Evolutionary conservation across 2,329 filamentous ascomycete genomes (phyloP).

Genomic region (Penicillium sp.): DNA sequence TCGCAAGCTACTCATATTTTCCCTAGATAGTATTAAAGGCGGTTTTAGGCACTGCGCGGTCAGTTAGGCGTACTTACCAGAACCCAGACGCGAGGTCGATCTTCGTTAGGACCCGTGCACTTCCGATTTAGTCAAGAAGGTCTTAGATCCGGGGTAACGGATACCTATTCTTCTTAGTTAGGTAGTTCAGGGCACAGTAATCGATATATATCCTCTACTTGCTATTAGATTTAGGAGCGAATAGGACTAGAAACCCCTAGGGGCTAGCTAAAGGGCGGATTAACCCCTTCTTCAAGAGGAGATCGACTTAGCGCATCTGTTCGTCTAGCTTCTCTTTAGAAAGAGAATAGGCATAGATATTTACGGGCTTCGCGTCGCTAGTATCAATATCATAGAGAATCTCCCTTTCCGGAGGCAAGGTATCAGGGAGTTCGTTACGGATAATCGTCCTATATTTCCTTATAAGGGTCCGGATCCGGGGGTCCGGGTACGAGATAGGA

Average conservation of each 20-base stretch:
- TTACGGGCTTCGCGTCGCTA: no score
- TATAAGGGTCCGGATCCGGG: no score
- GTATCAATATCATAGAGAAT: no score
- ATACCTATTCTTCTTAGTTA: neutral
- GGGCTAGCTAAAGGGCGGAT: neutral
- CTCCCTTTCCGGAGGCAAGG: no score
- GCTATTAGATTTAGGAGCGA: neutral
- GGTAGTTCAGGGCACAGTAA: neutral
- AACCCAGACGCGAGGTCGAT: neutral
- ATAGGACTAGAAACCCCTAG: neutral
- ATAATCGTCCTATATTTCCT: no score
- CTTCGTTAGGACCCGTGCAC: neutral
- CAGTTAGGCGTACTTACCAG: neutral
- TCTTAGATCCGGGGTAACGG: neutral
- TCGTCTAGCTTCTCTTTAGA: no score
- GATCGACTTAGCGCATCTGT: no score
- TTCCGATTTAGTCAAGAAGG: neutral
- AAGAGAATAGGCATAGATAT: no score
- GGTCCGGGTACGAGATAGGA: no score
- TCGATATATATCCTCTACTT: neutral
- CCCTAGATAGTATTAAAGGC: constrained; percentile 4
- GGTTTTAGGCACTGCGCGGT: neutral
- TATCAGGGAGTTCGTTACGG: no score
- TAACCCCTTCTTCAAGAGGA: no score
- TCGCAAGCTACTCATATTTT: constrained; percentile 3